These are phyloP conservation scores for Candida boidinii DNA, from an alignment of 805 yeast genomes.

Conservation along the genomic window DNA sequence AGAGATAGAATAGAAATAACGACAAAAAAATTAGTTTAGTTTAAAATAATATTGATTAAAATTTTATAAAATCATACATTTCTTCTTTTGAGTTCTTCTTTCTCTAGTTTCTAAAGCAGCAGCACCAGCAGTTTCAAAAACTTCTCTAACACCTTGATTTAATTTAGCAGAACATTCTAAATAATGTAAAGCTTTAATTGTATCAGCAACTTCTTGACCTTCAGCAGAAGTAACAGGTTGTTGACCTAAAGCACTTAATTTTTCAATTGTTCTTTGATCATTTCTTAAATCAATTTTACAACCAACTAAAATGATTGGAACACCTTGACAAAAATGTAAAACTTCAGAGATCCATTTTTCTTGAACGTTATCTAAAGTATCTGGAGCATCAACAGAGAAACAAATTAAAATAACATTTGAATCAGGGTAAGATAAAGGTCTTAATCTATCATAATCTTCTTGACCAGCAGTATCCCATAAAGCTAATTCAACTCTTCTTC, in stretches of 20 bases:
- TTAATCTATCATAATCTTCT: constrained; percentile 91
- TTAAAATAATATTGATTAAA: constrained; percentile 2
- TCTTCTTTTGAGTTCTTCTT: constrained; percentile 48
- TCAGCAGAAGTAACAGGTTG: constrained; percentile 76
- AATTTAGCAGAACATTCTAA: constrained; percentile 90
- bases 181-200: constrained; percentile 80
- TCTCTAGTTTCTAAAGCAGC: constrained; percentile 72
- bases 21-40: too few species aligned
- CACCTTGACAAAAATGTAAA: constrained; percentile 87
- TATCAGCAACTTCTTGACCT: constrained; percentile 81
- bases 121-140: constrained; percentile 86
- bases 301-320: constrained; percentile 87
- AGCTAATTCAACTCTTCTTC: constrained; percentile 87
- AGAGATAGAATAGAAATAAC: too few species aligned
- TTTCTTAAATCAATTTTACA: constrained; percentile 86
- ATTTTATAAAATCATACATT: constrained; percentile 58
- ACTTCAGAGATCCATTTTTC: constrained; percentile 96
- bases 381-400: constrained; percentile 86
- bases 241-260: constrained; percentile 64
- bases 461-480: constrained; percentile 99
- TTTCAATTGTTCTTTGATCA: constrained; percentile 70
- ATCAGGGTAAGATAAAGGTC: constrained; percentile 89
- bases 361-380: constrained; percentile 86
- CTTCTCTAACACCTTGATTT: constrained; percentile 88
- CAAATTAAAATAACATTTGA: constrained; percentile 87